Base-by-base conservation (phyloP, 2,329 filamentous ascomycete species). In the Hypocreales sp. region DNA sequence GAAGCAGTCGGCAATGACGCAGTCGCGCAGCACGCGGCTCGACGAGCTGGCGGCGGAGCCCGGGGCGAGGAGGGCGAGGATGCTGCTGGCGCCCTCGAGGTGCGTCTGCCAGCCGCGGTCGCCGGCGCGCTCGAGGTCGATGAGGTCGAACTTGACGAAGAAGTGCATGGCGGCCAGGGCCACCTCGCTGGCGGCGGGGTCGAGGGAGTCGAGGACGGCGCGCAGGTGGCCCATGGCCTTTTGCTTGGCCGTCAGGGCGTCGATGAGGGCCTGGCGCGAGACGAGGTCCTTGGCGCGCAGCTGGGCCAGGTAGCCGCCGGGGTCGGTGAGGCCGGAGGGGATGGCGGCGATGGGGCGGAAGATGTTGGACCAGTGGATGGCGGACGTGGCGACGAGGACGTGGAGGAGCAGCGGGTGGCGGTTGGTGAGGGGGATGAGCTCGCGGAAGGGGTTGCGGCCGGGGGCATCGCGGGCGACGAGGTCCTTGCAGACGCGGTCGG, bases 401-500 rank as follows among this genome's bases (percentile, higher is more conserved):
- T 64, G 53, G 19, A 59, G 50, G 17, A 65, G 50, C 34, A 61
- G 52, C 13, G 59, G 53, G 30, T 64, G 53, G 15, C 45, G 45
- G 32, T 50, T 48, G 11, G 60, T 61, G 29, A 64, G 46, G 4
- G 61, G 60, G 22, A 64, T 51, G 13, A 65, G 47, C 35, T 63
- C 54, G 28, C 57, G 53, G 28, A 64, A 64, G 4, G 61, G 61
- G 30, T 66, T 65, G 32, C 42, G 48, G 21, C 49, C 51, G 6
- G 53, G 51, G 4, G 49, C 50, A 42, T 64, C 61, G 37, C 62
- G 54, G 29, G 59, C 51, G 21, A 64, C 58, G 25, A 72, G 55
- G 37, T 70, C 66, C 41, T 61, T 58, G 43, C 65, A 71, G 30
- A 72, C 50, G 27, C 60, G 46, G 32, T 55, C 40, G 42, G 56